Conservation (phyloP, 2,329 filamentous ascomycete species). For the Verticillium dahliae region DNA sequence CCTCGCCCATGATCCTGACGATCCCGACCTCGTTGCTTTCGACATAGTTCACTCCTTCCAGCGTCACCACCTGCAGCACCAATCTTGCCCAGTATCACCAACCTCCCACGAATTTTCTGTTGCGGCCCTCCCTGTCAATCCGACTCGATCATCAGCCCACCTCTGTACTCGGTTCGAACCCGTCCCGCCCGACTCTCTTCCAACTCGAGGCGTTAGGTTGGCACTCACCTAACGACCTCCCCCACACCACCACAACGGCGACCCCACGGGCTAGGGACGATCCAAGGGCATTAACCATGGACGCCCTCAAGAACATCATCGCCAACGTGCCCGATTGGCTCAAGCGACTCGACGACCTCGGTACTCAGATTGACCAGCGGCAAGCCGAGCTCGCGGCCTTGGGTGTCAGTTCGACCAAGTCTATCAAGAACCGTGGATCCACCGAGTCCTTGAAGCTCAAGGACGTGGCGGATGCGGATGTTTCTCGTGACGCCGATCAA, state of each 20-base stretch:
- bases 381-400: slow-evolving; percentile 53
- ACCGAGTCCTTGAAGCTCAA: slow-evolving; percentile 46
- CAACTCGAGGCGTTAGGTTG: slow-evolving; percentile 19
- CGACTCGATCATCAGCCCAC: too few relatives aligned
- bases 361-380: slow-evolving; percentile 52
- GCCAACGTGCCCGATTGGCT: slow-evolving; percentile 55
- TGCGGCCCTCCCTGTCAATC: too few relatives aligned
- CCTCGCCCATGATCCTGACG: slow-evolving; percentile 6
- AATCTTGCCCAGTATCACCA: not conserved
- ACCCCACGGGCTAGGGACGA: slow-evolving; percentile 17
- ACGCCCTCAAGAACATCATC: slow-evolving; percentile 48
- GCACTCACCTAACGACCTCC: slow-evolving; percentile 19
- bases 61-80: slow-evolving; percentile 13
- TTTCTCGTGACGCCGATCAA: slow-evolving; percentile 7
- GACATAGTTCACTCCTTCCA: slow-evolving; percentile 17
- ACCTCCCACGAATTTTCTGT: not conserved
- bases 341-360: slow-evolving; percentile 52
- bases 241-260: slow-evolving; percentile 19
- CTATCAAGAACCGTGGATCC: slow-evolving; percentile 44
- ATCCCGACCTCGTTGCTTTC: slow-evolving; percentile 3
- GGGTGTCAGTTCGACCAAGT: slow-evolving; percentile 27
- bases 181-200: not conserved
- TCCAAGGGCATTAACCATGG: slow-evolving; percentile 37
- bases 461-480: slow-evolving; percentile 22
- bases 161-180: not conserved